These are phyloP conservation scores for Rhynchospora tenuis DNA, from an alignment of 176 grass and related monocot genomes.

Conservation along the genomic window DNA sequence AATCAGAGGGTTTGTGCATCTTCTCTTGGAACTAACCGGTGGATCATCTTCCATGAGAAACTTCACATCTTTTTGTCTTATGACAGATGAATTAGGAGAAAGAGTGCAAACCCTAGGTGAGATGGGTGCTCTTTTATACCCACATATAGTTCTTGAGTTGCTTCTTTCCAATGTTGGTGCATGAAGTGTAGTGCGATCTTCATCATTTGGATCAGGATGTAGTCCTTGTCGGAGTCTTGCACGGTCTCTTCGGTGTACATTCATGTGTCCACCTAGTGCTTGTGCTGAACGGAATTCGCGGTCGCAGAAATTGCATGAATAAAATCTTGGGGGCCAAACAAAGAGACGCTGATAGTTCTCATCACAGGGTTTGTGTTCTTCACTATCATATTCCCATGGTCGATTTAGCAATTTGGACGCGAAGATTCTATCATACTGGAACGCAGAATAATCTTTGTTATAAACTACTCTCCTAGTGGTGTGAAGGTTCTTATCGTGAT, in stretches of 20 bases:
- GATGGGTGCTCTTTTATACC: background rate
- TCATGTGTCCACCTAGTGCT: constrained; percentile 11
- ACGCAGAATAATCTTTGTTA: background rate
- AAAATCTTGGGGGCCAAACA: constrained; percentile 1
- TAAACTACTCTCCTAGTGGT: background rate
- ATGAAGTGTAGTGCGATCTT: background rate
- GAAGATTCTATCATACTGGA: background rate
- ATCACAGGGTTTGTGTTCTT: background rate
- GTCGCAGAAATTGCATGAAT: background rate
- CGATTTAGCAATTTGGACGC: background rate
- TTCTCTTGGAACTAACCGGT: background rate
- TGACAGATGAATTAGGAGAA: background rate
- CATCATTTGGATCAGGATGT: background rate
- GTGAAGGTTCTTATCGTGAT: background rate
- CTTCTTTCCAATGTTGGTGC: background rate
- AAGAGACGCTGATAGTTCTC: background rate
- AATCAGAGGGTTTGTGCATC: background rate
- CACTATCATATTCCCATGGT: background rate
- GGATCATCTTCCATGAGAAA: background rate
- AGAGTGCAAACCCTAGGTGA: background rate
- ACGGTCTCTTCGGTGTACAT: constrained; percentile 13
- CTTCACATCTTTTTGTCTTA: background rate
- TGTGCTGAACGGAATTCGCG: constrained; percentile 7
- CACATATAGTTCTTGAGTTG: background rate
- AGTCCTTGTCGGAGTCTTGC: constrained; percentile 3